Percentiles rank a stretch among this genome's conserved stretches.
Evolutionary conservation across 2,329 filamentous ascomycete genomes (phyloP).

Genomic region (Monilinia fructigena): DNA sequence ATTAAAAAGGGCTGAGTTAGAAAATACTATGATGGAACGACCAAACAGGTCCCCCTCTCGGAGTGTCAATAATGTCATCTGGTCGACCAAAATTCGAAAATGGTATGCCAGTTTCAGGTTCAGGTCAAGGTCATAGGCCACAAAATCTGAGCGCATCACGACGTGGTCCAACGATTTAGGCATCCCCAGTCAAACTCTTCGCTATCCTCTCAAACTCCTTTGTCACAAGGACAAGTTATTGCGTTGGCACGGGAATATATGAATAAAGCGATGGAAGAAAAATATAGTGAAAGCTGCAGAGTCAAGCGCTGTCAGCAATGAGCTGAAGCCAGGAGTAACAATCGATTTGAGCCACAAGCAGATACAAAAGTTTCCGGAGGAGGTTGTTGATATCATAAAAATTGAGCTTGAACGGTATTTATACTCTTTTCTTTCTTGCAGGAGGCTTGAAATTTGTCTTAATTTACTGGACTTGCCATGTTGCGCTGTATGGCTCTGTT

Average conservation of each 20-base stretch:
- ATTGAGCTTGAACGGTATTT: conserved; percentile 41
- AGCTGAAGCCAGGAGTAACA: conserved; percentile 65
- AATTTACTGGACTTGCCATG: background rate
- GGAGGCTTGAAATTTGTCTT: conserved; percentile 9
- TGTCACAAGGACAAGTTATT: conserved; percentile 64
- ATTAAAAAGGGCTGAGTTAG: conserved; percentile 1
- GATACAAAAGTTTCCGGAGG: conserved; percentile 52
- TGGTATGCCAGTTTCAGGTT: conserved; percentile 39
- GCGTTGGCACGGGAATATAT: conserved; percentile 65
- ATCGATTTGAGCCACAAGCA: conserved; percentile 75
- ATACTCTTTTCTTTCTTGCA: conserved; percentile 22
- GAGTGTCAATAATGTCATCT: conserved; percentile 41
- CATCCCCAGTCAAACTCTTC: conserved; percentile 46
- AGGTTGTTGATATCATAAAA: conserved; percentile 43
- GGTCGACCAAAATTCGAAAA: conserved; percentile 45
- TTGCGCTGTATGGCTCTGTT: background rate
- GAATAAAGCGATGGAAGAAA: conserved; percentile 62
- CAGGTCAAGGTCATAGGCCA: conserved; percentile 38
- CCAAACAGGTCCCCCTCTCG: conserved; percentile 38
- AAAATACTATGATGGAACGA: conserved; percentile 37
- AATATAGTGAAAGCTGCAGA: conserved; percentile 63
- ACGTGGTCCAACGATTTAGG: conserved; percentile 43
- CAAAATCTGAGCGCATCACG: conserved; percentile 44
- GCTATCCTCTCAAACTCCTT: conserved; percentile 51
- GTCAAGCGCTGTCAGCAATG: conserved; percentile 57